phyloP scores from a whole-genome alignment of 768 basidiomycete species.

The Russula dissimulans region DNA sequence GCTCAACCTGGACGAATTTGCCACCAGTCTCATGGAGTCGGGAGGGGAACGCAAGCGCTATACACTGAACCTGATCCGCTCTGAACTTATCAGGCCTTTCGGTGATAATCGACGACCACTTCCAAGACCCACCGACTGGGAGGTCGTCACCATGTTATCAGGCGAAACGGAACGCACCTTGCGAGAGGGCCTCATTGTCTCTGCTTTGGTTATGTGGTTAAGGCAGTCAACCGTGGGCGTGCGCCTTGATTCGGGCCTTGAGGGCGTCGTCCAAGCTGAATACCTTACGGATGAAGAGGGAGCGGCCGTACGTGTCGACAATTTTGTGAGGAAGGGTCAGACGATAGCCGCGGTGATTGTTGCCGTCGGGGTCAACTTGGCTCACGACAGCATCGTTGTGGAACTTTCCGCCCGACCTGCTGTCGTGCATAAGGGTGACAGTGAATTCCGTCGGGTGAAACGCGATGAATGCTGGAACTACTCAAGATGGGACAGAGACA shows the following conservation, averaged over 20 bases:
- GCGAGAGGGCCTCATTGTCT: conserved; percentile 70
- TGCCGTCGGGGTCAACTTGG: conserved; percentile 52
- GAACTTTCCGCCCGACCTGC: conserved; percentile 61
- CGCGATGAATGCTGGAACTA: conserved; percentile 59
- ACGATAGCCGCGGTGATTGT: conserved; percentile 74
- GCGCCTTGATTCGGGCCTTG: conserved; percentile 88
- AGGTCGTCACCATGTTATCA: conserved; percentile 90
- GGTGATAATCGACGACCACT: conserved; percentile 65
- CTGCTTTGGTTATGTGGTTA: conserved; percentile 56
- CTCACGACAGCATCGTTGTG: conserved; percentile 55
- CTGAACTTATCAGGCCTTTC: conserved; percentile 76
- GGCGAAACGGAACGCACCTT: conserved; percentile 82
- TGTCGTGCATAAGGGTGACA: conserved; percentile 57
- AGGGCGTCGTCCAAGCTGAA: conserved; percentile 59
- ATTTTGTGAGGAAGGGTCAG: conserved; percentile 66
- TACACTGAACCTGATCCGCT: conserved; percentile 79
- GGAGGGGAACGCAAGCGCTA: conserved; percentile 82
- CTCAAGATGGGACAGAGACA: conserved; percentile 53
- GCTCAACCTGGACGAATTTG: conserved; percentile 93
- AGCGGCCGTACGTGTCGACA: conserved; percentile 26
- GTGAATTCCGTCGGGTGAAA: conserved; percentile 47
- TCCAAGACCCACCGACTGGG: conserved; percentile 56
- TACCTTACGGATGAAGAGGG: conserved; percentile 51
- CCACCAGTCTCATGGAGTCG: conserved; percentile 78
- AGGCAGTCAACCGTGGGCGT: conserved; percentile 45